A percentile compares a stretch with the other conserved stretches of the same genome.
Evolutionary conservation across 2,329 filamentous ascomycete genomes (phyloP).

Genomic region (Xylaria sp.): DNA sequence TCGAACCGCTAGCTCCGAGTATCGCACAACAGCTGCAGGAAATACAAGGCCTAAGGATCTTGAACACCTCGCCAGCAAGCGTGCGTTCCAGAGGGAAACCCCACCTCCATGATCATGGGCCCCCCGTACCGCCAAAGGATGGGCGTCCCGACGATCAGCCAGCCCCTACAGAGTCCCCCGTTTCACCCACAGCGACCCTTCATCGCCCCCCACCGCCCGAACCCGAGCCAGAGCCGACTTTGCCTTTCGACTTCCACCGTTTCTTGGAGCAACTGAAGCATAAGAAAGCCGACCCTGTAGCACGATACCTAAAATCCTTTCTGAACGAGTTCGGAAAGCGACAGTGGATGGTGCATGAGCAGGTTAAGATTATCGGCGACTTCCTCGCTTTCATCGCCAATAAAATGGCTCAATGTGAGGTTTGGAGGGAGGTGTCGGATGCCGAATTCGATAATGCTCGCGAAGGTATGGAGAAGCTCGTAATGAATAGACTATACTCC

Average conservation of each 20-base stretch:
- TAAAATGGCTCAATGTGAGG: slow-evolving; percentile 97
- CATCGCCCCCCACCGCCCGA: slow-evolving; percentile 73
- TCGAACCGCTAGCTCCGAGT: slow-evolving; percentile 70
- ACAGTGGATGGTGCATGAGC: slow-evolving; percentile 99
- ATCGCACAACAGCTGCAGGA: slow-evolving; percentile 57
- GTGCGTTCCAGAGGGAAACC: slow-evolving; percentile 46
- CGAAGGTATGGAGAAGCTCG: slow-evolving; percentile 98
- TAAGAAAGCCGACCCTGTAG: slow-evolving; percentile 96
- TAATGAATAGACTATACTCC: slow-evolving; percentile 95
- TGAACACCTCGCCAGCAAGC: slow-evolving; percentile 47
- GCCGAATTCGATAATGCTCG: slow-evolving; percentile 97
- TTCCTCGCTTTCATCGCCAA: slow-evolving; percentile 96
- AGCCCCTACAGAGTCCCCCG: slow-evolving; percentile 43
- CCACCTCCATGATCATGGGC: slow-evolving; percentile 50
- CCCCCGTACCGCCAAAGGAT: slow-evolving; percentile 67
- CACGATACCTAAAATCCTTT: slow-evolving; percentile 93
- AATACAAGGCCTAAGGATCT: slow-evolving; percentile 50
- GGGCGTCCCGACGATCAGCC: slow-evolving; percentile 52
- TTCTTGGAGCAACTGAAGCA: slow-evolving; percentile 96
- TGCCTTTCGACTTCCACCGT: slow-evolving; percentile 96
- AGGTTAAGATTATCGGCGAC: slow-evolving; percentile 98
- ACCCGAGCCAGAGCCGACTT: slow-evolving; percentile 77
- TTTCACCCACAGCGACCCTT: slow-evolving; percentile 56
- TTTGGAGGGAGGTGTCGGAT: slow-evolving; percentile 95
- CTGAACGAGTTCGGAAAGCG: slow-evolving; percentile 93